phyloP scores from a whole-genome alignment of 108 stramenopile species.

The Skeletonema costatum region DNA sequence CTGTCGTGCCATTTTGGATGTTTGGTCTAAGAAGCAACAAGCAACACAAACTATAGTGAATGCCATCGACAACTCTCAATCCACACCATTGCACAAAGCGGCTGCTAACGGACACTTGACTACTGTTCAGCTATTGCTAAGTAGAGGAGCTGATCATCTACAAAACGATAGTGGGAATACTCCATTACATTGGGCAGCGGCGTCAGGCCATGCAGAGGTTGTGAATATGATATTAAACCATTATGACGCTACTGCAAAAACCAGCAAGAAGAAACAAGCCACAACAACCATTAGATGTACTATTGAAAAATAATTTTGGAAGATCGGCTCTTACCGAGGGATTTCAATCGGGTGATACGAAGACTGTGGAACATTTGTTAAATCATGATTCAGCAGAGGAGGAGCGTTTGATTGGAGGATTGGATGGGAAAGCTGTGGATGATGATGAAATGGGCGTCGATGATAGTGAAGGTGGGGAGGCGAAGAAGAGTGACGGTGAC shows the following conservation, averaged over 20 bases:
- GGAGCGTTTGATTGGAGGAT: constrained; percentile 69
- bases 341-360: constrained; percentile 68
- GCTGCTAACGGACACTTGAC: constrained; percentile 75
- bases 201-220: constrained; percentile 60
- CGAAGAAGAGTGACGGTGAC: background rate
- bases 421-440: constrained; percentile 24
- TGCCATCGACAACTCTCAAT: constrained; percentile 33
- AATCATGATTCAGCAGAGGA: constrained; percentile 89
- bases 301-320: constrained; percentile 79
- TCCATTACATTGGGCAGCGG: constrained; percentile 89
- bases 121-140: constrained; percentile 56
- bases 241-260: constrained; percentile 17
- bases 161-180: constrained; percentile 71
- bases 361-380: constrained; percentile 67
- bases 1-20: constrained; percentile 61
- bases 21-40: constrained; percentile 13
- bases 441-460: constrained; percentile 21
- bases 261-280: background rate
- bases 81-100: constrained; percentile 82
- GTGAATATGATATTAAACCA: constrained; percentile 62
- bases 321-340: constrained; percentile 87
- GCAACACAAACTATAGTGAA: constrained; percentile 19
- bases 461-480: background rate
- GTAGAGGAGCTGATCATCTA: constrained; percentile 19
- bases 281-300: constrained; percentile 60